Conservation (phyloP, 2,329 filamentous ascomycete species). For the Aureobasidium mangrovei region DNA sequence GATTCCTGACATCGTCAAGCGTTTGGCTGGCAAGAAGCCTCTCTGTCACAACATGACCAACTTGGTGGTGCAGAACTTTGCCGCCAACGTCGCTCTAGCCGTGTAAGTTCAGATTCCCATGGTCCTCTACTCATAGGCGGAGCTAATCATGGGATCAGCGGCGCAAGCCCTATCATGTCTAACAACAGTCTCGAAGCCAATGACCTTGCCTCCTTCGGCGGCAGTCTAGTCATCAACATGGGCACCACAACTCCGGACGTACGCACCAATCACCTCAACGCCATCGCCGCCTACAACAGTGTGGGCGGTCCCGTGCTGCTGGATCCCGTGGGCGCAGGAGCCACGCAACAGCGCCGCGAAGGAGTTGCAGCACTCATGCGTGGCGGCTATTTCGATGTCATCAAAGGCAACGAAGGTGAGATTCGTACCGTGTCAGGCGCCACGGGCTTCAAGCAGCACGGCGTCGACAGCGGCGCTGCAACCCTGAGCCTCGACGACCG, state of each 20-base stretch:
- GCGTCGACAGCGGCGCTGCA: conserved; percentile 68
- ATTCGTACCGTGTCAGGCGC: conserved; percentile 63
- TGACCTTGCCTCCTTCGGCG: conserved; percentile 69
- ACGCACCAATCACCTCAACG: conserved; percentile 61
- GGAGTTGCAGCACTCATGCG: conserved; percentile 64
- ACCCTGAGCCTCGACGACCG: conserved; percentile 46
- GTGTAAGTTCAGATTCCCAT: conserved; percentile 31
- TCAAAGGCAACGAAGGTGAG: conserved; percentile 92
- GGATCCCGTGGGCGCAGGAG: conserved; percentile 85
- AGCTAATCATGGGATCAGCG: conserved; percentile 26
- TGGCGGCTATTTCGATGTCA: conserved; percentile 70
- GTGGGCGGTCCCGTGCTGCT: conserved; percentile 68
- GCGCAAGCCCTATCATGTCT: conserved; percentile 89
- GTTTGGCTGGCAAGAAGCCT: conserved; percentile 56
- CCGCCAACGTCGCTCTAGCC: conserved; percentile 79
- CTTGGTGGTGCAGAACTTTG: conserved; percentile 88
- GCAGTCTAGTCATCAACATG: conserved; percentile 87
- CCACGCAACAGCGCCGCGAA: conserved; percentile 62
- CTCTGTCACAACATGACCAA: conserved; percentile 98
- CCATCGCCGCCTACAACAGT: conserved; percentile 72
- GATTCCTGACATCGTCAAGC: conserved; percentile 38
- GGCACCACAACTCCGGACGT: conserved; percentile 76
- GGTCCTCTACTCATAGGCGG: too few species aligned
- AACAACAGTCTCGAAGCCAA: conserved; percentile 73
- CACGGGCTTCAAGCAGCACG: conserved; percentile 53